Evolutionary conservation across 2,329 filamentous ascomycete genomes (phyloP), one percentile per base, ranked within the genome.

Genomic region (Aureobasidium pullulans): DNA sequence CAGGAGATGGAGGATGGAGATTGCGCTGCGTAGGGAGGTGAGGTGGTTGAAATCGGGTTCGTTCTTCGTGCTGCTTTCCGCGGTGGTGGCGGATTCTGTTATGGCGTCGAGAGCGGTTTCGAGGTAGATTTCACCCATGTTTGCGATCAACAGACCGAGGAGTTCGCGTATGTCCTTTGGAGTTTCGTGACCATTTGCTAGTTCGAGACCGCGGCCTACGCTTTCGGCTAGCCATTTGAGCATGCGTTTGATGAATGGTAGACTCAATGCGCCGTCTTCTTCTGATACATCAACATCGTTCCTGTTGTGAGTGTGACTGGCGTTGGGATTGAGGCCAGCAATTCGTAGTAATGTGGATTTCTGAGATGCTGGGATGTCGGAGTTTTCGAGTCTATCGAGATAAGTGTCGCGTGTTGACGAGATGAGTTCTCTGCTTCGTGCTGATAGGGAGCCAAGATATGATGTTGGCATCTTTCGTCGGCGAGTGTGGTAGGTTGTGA

Each of bases 211-310:
- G 63, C 94, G 82, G 40, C 94, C 89, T 28, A 99, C 93, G 63
- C 90, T 91, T 77, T 99, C 94, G 2, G 94, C 94, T 42, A 99
- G 78, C 94, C 94, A 99, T 70, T 90, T 95, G 62, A 99, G 82
- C 92, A 99, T 99, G 60, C 94, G 84, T 75, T 97, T 97, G n/a
- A 92, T 90, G 71, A 89, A 91, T n/a, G 84, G 79, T 4, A 95
- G 79, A 65, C 86, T 93, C 29, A 97, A 77, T 60, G 85, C 80
- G 36, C 94, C 94, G 68, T 99, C 93, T 69, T 93, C 86, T 61
- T 97, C 94, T 0, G 87, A 86, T 34, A 97, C 88, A 70, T 96
- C 92, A 60, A 96, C 90, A 56, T 96, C 92, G 65, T 88, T 87
- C 72, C 90, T 89, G 59, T 84, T 85, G 28, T 71, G 69, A 1